Percentiles rank a stretch among this genome's conserved stretches.
Conservation (phyloP, 371 early-diverging fungal genomes). For the Globomyces sp. region DNA sequence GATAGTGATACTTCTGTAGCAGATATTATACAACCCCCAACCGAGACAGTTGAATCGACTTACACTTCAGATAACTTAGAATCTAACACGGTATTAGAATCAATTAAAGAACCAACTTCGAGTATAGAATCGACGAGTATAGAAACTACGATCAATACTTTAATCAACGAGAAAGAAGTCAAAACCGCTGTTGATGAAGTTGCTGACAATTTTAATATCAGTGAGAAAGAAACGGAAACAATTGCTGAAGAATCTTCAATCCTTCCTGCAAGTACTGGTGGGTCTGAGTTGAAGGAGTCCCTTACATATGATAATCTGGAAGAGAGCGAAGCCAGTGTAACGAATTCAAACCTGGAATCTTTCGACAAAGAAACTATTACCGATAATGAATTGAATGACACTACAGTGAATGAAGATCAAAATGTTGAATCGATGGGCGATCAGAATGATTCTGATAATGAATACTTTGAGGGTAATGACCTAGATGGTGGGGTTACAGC, state of each 20-base stretch:
- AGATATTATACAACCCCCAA: background rate
- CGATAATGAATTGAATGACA: background rate
- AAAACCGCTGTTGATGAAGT: background rate
- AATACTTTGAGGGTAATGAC: background rate
- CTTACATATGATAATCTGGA: background rate
- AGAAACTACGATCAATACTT: background rate
- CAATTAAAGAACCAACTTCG: background rate
- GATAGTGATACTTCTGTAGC: too few relatives aligned
- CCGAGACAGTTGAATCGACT: background rate
- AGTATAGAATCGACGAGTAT: background rate
- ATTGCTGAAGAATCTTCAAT: background rate
- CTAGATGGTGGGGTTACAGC: background rate
- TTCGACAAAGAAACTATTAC: background rate
- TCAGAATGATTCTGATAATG: background rate
- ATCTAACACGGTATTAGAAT: too few relatives aligned
- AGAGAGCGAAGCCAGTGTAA: background rate
- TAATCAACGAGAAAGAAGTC: background rate
- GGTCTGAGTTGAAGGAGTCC: background rate
- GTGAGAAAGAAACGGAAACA: background rate
- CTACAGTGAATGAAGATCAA: background rate
- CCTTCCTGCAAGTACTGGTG: background rate
- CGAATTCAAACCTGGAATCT: background rate
- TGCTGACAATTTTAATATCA: background rate
- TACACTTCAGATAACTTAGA: background rate
- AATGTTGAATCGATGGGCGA: background rate